phyloP scores from a whole-genome alignment of 257 asterid genomes.

The Catharanthus roseus region DNA sequence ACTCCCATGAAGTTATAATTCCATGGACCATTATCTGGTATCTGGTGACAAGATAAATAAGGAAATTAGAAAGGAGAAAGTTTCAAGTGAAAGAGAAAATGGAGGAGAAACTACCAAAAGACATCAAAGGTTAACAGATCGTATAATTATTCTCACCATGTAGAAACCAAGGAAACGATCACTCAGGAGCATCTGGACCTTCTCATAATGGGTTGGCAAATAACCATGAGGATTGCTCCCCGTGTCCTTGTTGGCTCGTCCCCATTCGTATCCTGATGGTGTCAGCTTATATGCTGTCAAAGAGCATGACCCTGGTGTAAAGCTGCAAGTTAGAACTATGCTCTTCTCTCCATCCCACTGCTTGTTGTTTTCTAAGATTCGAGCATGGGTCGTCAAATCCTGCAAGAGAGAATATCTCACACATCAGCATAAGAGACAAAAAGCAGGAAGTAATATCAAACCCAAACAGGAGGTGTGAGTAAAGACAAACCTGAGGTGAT shows the following conservation, averaged over 20 bases:
- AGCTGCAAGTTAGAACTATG: constrained; percentile 92
- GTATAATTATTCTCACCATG: constrained; percentile 48
- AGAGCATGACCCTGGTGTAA: constrained; percentile 97
- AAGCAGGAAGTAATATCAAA: not conserved
- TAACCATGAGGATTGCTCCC: constrained; percentile 88
- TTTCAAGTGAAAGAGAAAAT: too few relatives aligned
- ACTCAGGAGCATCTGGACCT: constrained; percentile 96
- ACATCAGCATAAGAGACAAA: not conserved
- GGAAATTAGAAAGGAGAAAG: not conserved
- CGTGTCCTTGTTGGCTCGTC: constrained; percentile 82
- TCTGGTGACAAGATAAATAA: constrained; percentile 26
- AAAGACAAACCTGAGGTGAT: constrained; percentile 67
- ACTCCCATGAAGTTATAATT: constrained; percentile 97
- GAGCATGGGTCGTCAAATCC: constrained; percentile 84
- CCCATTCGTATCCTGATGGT: constrained; percentile 98
- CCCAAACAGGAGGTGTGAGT: not conserved
- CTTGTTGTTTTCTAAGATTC: constrained; percentile 68
- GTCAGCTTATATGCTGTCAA: constrained; percentile 89
- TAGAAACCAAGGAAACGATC: constrained; percentile 96
- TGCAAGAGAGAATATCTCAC: constrained; percentile 20
- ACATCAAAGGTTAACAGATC: not conserved
- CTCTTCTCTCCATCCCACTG: constrained; percentile 99
- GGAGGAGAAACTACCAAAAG: not conserved
- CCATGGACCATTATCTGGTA: constrained; percentile 98
- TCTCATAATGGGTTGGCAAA: constrained; percentile 91